These are phyloP conservation scores for Euphorbia tirucalli DNA, from an alignment of 345 rosid species.

Conservation along the genomic window DNA sequence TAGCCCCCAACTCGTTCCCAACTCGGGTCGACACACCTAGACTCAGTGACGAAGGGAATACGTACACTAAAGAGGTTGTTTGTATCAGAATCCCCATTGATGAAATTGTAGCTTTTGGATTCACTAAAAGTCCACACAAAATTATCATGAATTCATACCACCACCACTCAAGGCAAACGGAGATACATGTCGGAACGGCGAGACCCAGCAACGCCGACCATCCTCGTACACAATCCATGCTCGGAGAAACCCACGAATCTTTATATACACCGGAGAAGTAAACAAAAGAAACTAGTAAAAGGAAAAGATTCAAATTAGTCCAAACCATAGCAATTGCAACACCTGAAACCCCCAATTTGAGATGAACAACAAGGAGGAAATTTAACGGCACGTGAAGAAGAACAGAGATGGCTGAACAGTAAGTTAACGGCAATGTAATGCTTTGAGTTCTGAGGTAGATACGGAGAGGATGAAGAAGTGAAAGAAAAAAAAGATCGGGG, in stretches of 20 bases:
- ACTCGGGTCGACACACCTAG: slow-evolving; percentile 89
- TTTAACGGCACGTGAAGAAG: slow-evolving; percentile 80
- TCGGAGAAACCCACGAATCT: slow-evolving; percentile 80
- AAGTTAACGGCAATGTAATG: slow-evolving; percentile 82
- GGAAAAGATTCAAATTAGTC: slow-evolving; percentile 78
- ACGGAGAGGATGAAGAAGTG: slow-evolving; percentile 89
- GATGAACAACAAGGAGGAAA: slow-evolving; percentile 65
- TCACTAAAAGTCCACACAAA: slow-evolving; percentile 70
- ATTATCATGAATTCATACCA: slow-evolving; percentile 98
- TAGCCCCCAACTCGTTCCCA: slow-evolving; percentile 90
- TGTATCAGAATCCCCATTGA: slow-evolving; percentile 97
- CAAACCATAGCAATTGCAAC: slow-evolving; percentile 88
- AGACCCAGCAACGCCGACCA: slow-evolving; percentile 89
- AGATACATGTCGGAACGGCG: slow-evolving; percentile 82
- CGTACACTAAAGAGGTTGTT: slow-evolving; percentile 82
- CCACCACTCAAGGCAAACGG: slow-evolving; percentile 99
- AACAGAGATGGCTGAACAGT: slow-evolving; percentile 81
- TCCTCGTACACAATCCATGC: slow-evolving; percentile 67
- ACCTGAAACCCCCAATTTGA: slow-evolving; percentile 81
- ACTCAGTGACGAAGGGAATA: slow-evolving; percentile 87
- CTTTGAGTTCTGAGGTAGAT: slow-evolving; percentile 81
- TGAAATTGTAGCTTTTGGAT: slow-evolving; percentile 87
- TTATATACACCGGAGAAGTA: slow-evolving; percentile 69
- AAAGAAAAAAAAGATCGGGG: slow-evolving; percentile 88
- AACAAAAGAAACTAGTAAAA: slow-evolving; percentile 59